Base-by-base conservation (phyloP, 169 alveolate genomes). In the Perkinsus marinus region DNA sequence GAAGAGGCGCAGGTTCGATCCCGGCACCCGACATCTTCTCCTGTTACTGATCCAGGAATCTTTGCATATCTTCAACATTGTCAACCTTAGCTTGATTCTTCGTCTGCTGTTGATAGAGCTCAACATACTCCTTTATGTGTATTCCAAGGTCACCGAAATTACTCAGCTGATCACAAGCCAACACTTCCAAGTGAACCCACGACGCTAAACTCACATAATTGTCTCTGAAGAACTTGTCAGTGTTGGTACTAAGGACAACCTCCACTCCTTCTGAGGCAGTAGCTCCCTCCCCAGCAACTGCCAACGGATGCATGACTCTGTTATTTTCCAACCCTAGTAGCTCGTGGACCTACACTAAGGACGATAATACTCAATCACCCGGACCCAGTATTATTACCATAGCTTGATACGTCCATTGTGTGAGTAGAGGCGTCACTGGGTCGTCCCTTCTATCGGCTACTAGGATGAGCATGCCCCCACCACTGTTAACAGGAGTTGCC, bases 331-430 rank as follows among this genome's bases (percentile, higher is more conserved):
- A 95, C 19, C 98, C 98, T 30, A 98, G 79, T 68, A 97, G 93
- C 94, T 98, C 99, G 92, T 98, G 99, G 6, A 97, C 95, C 99
- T 57, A 16, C n/a, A 57, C 22, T 41, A 10, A 41, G 46, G 10
- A 16, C 79, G 34, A 19, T 0, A 57, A 19, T 57, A 57, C n/a
- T n/a, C n/a, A n/a, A n/a, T n/a, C n/a, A n/a, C n/a, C n/a, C n/a
- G n/a, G n/a, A n/a, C n/a, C n/a, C n/a, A n/a, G n/a, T n/a, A n/a
- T n/a, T n/a, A 26, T 30, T 57, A 57, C 79, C 79, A 57, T 57
- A 7, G 98, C 98, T 94, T 97, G 97, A 94, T 98, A 98, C 7
- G 99, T 98, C 99, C 99, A 98, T 93, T 98, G 98, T 93, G 97
- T 97, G 90, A 98, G 94, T 91, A 98, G 92, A n/a, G 99, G 99